A percentile compares a stretch with the other conserved stretches of the same genome.
These are phyloP conservation scores for Paradendryphiella salina DNA, from an alignment of 2,329 filamentous ascomycete genomes.

Conservation along the genomic window DNA sequence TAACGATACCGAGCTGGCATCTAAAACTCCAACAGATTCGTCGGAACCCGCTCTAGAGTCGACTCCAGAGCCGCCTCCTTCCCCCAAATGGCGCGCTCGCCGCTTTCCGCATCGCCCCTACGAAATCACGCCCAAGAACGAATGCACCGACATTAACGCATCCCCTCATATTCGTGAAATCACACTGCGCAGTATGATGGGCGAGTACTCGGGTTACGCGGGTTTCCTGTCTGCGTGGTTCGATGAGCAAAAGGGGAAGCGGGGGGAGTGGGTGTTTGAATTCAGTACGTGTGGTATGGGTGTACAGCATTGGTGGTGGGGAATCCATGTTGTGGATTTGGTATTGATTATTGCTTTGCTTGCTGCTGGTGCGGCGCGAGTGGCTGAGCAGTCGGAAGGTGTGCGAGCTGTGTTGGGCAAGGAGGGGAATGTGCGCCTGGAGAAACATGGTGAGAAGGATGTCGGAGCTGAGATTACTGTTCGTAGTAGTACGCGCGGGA, in stretches of 20 bases:
- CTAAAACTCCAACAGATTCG: constrained; percentile 1
- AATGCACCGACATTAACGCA: constrained; percentile 21
- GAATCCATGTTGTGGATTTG: constrained; percentile 62
- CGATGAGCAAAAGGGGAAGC: constrained; percentile 67
- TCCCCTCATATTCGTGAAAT: constrained; percentile 75
- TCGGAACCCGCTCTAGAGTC: neutral
- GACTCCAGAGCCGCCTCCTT: neutral
- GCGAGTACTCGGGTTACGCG: constrained; percentile 88
- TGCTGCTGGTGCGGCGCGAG: neutral
- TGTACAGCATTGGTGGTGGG: constrained; percentile 93
- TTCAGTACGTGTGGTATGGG: constrained; percentile 79
- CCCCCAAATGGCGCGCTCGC: constrained; percentile 29
- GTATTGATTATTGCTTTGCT: constrained; percentile 1
- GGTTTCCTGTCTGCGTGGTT: constrained; percentile 91
- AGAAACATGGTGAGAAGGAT: neutral
- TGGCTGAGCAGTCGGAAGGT: neutral
- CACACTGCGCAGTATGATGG: constrained; percentile 98
- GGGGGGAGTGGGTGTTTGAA: constrained; percentile 82
- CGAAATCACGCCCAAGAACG: constrained; percentile 42
- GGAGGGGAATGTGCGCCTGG: neutral
- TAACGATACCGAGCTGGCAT: constrained; percentile 4
- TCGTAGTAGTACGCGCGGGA: neutral
- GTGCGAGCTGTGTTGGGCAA: neutral
- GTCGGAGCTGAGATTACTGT: neutral
- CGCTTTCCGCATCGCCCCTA: constrained; percentile 24